phyloP scores from a whole-genome alignment of 345 rosid genomes.

The Eutrema japonicum region DNA sequence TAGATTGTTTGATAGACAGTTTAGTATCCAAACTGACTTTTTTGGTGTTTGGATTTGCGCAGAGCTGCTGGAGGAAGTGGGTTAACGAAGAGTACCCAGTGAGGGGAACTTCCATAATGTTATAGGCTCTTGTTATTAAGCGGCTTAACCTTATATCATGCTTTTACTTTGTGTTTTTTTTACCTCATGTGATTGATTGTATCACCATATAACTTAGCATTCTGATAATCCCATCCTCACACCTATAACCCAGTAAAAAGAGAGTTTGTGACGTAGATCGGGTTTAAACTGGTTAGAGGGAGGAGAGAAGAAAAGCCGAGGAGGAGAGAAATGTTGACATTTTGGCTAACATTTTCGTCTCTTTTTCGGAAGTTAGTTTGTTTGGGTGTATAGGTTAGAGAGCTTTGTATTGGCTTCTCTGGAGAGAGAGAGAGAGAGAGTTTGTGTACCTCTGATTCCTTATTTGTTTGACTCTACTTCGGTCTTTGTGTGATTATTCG shows the following conservation, averaged over 20 bases:
- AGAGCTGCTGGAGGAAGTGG: constrained; percentile 57
- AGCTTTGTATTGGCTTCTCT: constrained; percentile 31
- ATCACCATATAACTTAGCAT: constrained; percentile 40
- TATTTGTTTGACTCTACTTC: constrained; percentile 28
- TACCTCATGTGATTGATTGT: constrained; percentile 35
- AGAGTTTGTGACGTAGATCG: constrained; percentile 34
- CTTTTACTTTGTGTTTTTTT: constrained; percentile 18
- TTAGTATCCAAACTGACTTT: neutral
- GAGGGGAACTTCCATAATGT: constrained; percentile 8
- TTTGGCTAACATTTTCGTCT: constrained; percentile 36
- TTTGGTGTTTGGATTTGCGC: constrained; percentile 15
- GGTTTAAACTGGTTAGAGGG: constrained; percentile 32
- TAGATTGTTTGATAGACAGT: constrained; percentile 7
- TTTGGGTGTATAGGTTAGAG: constrained; percentile 39
- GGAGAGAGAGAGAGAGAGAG: constrained; percentile 5
- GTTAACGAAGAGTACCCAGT: constrained; percentile 72
- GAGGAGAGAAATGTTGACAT: constrained; percentile 37
- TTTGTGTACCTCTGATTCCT: constrained; percentile 33
- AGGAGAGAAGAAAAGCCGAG: constrained; percentile 29
- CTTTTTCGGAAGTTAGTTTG: constrained; percentile 30
- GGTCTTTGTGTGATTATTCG: constrained; percentile 40
- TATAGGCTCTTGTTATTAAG: constrained; percentile 30
- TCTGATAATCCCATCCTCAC: constrained; percentile 35
- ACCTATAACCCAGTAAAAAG: constrained; percentile 29
- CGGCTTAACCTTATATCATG: constrained; percentile 33